Base-by-base conservation (phyloP, 495 filamentous ascomycete species). In the Amorphotheca resinae region DNA sequence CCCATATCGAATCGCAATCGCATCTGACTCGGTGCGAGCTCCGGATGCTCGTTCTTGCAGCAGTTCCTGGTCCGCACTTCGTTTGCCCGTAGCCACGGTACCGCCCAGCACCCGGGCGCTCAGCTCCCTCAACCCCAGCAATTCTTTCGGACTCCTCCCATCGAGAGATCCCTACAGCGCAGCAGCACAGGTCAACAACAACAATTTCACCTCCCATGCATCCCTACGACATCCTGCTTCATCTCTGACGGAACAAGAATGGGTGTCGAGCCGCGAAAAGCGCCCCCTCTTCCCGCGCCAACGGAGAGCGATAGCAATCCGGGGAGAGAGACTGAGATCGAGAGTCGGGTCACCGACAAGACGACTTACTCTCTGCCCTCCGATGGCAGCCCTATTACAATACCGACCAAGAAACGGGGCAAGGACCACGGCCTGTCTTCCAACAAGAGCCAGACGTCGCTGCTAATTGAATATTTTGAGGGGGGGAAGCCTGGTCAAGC, bases 401-500 rank as follows among this genome's bases (percentile, higher is more conserved):
- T 96, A 53, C 67, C 79, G 54, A 89, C 87, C 46, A 77, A 77
- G 49, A 76, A 68, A 45, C 61, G 64, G 37, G 70, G 70, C 53
- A 74, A 70, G 53, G 72, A 71, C 40, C 66, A 68, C 50, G 70
- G 68, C 45, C 65, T 70, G 49, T 63, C 53, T 44, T 62, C 70
- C 42, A 58, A 68, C 28, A 69, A 77, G 42, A 91, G 84, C 36
- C 87, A 93, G 60, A 94, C 91, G 31, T 93, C 86, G 38, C 73
- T 99, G 38, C 68, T 99, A 57, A 99, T 99, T 57, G 91, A 99
- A 63, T 95, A 95, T 61, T 99, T 95, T 57, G 88, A 95, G 63
- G 86, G 77, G 51, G 81, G 84, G 39, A 94, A 91, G 60, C 65
- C 67, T 42, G 56, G 64, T 23, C 69, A 75, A 31, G 49, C 63